Evolutionary conservation across 257 asterid species (phyloP).

Genomic region (Forsythia suspensa): DNA sequence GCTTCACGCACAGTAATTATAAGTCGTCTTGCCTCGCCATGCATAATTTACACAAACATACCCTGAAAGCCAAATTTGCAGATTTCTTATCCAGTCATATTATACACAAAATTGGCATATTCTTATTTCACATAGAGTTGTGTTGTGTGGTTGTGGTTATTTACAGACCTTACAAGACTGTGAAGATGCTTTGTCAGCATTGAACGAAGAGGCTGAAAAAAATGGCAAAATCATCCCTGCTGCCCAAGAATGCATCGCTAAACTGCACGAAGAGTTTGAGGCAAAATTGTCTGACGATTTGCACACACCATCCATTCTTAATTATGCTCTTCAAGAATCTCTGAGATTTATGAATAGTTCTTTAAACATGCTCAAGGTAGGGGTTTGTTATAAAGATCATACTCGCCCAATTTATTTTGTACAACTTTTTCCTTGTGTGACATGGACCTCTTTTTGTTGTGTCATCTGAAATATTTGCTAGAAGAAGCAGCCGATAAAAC

Average conservation of each 20-base stretch:
- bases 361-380: slow-evolving; percentile 58
- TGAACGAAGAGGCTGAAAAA: slow-evolving; percentile 41
- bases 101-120: not conserved
- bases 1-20: not conserved
- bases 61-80: not conserved
- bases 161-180: slow-evolving; percentile 69
- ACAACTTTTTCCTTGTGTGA: not conserved
- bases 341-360: slow-evolving; percentile 56
- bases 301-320: slow-evolving; percentile 72
- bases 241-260: slow-evolving; percentile 55
- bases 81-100: not conserved
- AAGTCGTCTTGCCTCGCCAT: not conserved
- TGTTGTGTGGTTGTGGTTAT: slow-evolving; percentile 17
- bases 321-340: slow-evolving; percentile 63
- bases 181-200: slow-evolving; percentile 42
- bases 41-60: not conserved
- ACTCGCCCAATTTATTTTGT: not conserved
- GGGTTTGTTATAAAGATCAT: not conserved
- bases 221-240: slow-evolving; percentile 36
- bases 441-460: not conserved
- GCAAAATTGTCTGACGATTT: slow-evolving; percentile 73
- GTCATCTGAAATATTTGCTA: slow-evolving; percentile 7
- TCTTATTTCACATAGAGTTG: slow-evolving; percentile 1
- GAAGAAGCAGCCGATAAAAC: slow-evolving; percentile 40
- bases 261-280: slow-evolving; percentile 62